Conservation (phyloP, 768 basidiomycete species). For the Harrya chromipes region DNA sequence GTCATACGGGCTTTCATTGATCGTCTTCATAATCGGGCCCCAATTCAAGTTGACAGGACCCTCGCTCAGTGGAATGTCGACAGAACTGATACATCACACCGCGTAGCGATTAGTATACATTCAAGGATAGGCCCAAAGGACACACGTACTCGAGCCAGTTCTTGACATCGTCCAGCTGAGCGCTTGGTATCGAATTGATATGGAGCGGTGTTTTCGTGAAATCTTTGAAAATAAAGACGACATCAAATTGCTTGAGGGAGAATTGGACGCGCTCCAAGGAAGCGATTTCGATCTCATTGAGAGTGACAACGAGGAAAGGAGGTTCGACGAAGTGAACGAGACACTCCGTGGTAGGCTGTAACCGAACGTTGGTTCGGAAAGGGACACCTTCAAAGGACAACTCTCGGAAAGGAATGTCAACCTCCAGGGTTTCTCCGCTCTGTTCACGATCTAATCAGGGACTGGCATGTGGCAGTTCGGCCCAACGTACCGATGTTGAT, state of each 20-base stretch:
- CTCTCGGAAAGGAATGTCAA: constrained; percentile 97
- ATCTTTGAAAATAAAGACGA: constrained; percentile 96
- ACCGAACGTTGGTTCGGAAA: constrained; percentile 87
- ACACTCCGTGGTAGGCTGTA: constrained; percentile 96
- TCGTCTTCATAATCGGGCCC: constrained; percentile 98
- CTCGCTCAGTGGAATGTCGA: constrained; percentile 94
- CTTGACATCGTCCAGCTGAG: constrained; percentile 94
- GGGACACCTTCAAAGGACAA: constrained; percentile 97
- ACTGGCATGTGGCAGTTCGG: neutral
- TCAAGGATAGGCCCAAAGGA: neutral
- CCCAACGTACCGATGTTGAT: constrained; percentile 59
- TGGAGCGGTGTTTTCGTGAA: constrained; percentile 90
- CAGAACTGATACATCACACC: constrained; percentile 58
- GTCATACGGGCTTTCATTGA: constrained; percentile 92
- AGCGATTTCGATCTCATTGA: constrained; percentile 93
- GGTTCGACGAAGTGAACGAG: constrained; percentile 93
- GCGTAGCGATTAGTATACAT: constrained; percentile 4
- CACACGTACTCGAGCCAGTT: constrained; percentile 93
- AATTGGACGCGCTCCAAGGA: constrained; percentile 97
- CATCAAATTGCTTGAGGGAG: constrained; percentile 93
- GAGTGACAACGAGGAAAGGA: constrained; percentile 93
- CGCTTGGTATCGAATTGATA: constrained; percentile 92
- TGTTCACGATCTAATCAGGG: constrained; percentile 27
- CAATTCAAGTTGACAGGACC: constrained; percentile 97
- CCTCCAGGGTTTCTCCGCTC: constrained; percentile 82